Evolutionary conservation across 139 green algal species (phyloP), one percentile per base, ranked within the genome.

Genomic region (Gonium pectorale): DNA sequence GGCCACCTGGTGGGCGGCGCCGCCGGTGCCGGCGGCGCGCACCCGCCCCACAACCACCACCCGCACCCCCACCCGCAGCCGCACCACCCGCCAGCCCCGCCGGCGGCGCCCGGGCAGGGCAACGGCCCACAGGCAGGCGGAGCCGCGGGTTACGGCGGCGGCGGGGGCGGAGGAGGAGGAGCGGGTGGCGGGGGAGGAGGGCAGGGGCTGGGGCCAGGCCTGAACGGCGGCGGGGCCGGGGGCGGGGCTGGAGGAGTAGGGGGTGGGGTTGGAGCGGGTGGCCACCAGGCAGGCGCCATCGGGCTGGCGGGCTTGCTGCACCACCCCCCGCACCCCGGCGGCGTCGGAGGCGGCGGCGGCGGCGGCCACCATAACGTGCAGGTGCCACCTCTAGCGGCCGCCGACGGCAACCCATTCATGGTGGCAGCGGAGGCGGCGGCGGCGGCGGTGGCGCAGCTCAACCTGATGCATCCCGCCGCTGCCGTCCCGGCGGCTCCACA

Each of bases 361-460:
- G n/a, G n/a, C n/a, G n/a, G n/a, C n/a, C n/a, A n/a, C n/a, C n/a
- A n/a, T n/a, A n/a, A n/a, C n/a, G n/a, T n/a, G n/a, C n/a, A n/a
- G n/a, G n/a, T n/a, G n/a, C n/a, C n/a, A n/a, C n/a, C n/a, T n/a
- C n/a, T n/a, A n/a, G n/a, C n/a, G n/a, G n/a, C n/a, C n/a, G n/a
- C n/a, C n/a, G 33, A 22, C 9, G 4, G 56, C 2, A 82, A 69
- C 38, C 74, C 56, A 5, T 59, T 80, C 51, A 80, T 80, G 72
- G 74, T 56, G 7, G 74, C 38, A 6, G 74, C 74, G 74, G 60
- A 63, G 41, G 60, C n/a, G 75, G 75, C 75, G 41, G 75, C 75
- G 7, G 41, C 43, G 60, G 75, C 59, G 2, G 75, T 72, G 3
- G 75, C 59, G 3, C 40, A 81, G 29, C 59, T 71, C 2, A 72